Conservation (phyloP, 768 basidiomycete species). For the Boletus pseudopeckii region DNA sequence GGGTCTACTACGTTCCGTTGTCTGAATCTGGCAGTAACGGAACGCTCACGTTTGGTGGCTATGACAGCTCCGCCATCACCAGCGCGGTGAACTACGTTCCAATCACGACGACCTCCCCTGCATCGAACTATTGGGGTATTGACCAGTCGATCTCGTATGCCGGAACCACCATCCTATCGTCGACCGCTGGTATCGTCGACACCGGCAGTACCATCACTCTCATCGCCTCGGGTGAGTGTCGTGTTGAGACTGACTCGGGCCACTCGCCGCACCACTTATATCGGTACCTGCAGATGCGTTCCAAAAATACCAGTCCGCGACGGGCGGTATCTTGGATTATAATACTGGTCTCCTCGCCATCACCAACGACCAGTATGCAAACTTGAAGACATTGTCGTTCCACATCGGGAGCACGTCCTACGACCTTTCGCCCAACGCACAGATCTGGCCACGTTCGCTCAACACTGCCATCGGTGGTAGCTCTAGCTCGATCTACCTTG, state of each 20-base stretch:
- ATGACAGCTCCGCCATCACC: conserved; percentile 16
- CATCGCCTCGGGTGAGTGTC: conserved; percentile 18
- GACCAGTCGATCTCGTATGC: conserved; percentile 32
- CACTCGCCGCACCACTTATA: background rate
- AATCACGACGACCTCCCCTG: conserved; percentile 24
- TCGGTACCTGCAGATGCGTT: conserved; percentile 21
- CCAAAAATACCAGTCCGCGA: conserved; percentile 17
- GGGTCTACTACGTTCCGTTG: conserved; percentile 31
- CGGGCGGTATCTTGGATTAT: conserved; percentile 25
- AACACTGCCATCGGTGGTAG: conserved; percentile 28
- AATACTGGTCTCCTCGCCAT: conserved; percentile 29
- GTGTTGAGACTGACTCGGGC: background rate
- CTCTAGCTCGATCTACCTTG: conserved; percentile 26
- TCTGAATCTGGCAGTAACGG: conserved; percentile 19
- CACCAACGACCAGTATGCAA: conserved; percentile 21
- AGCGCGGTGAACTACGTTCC: conserved; percentile 24
- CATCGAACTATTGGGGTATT: conserved; percentile 32
- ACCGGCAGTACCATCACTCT: conserved; percentile 33
- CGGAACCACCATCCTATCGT: conserved; percentile 17
- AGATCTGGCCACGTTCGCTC: conserved; percentile 34
- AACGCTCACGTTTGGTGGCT: conserved; percentile 28
- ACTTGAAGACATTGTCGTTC: conserved; percentile 26
- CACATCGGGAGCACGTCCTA: conserved; percentile 14
- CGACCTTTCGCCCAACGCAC: conserved; percentile 23
- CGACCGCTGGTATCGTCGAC: conserved; percentile 34